Conservation (phyloP, 495 filamentous ascomycete species). For the Aspergillus diversus region DNA sequence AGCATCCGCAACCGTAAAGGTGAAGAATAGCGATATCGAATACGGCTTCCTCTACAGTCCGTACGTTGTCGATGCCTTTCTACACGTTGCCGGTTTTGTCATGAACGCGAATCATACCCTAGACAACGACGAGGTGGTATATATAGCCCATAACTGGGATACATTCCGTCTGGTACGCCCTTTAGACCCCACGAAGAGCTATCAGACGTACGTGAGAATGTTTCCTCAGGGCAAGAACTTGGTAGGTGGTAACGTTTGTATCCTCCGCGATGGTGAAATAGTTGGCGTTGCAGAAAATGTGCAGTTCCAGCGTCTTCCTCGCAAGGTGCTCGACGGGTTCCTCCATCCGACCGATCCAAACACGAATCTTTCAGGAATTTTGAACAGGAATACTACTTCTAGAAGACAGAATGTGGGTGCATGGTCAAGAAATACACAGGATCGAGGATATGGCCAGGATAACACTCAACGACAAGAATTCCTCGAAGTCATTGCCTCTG, state of each 20-base stretch:
- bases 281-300: neutral
- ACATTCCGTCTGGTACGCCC: constrained; percentile 34
- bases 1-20: constrained; percentile 37
- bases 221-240: constrained; percentile 33
- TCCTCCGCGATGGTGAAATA: neutral
- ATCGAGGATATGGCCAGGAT: no score
- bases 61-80: constrained; percentile 53
- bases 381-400: neutral
- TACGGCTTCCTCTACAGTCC: constrained; percentile 14
- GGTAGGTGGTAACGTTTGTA: neutral
- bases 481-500: no score
- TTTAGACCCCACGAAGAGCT: constrained; percentile 30
- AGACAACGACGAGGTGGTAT: constrained; percentile 51
- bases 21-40: constrained; percentile 26
- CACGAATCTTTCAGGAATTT: no score
- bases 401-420: neutral
- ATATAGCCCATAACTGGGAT: constrained; percentile 48
- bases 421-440: no score
- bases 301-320: constrained; percentile 1
- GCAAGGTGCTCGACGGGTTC: neutral
- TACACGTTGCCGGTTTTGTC: constrained; percentile 57
- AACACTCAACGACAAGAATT: no score
- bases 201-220: constrained; percentile 49
- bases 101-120: constrained; percentile 53
- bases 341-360: neutral